Conservation (phyloP, 768 basidiomycete genomes). For the Strobilomyces dryophilus region DNA sequence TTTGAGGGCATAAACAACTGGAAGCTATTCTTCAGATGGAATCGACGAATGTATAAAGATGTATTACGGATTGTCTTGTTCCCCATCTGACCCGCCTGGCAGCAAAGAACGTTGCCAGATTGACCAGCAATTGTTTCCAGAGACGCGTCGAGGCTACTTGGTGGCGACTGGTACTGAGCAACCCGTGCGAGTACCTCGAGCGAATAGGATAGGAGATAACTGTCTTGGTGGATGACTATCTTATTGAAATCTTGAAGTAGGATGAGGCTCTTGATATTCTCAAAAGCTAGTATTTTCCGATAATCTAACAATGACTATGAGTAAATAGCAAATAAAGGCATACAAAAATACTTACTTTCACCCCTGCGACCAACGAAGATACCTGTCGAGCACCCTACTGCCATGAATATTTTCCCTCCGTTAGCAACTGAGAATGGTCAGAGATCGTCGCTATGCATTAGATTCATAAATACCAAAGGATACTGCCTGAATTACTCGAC, state of each 20-base stretch:
- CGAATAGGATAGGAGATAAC: conserved; percentile 59
- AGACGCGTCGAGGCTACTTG: conserved; percentile 48
- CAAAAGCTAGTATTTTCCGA: conserved; percentile 48
- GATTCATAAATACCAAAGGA: conserved; percentile 52
- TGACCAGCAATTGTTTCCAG: conserved; percentile 56
- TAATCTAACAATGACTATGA: conserved; percentile 41
- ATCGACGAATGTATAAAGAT: neutral
- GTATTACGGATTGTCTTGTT: conserved; percentile 54
- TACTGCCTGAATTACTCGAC: conserved; percentile 55
- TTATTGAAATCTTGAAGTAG: conserved; percentile 61
- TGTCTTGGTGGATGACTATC: conserved; percentile 62
- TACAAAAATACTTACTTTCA: conserved; percentile 40
- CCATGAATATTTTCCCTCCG: conserved; percentile 53
- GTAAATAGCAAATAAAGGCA: neutral
- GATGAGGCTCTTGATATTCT: conserved; percentile 50
- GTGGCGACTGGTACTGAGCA: conserved; percentile 44
- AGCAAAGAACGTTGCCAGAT: conserved; percentile 58
- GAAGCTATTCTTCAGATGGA: conserved; percentile 6
- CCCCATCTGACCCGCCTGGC: conserved; percentile 50
- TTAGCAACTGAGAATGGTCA: conserved; percentile 35
- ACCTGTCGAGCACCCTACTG: conserved; percentile 62
- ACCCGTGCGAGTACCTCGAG: conserved; percentile 66
- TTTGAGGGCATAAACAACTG: conserved; percentile 70
- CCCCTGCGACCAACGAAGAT: conserved; percentile 61
- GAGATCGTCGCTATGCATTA: neutral